Evolutionary conservation across 2,329 filamentous ascomycete species (phyloP).

Genomic region (Apiospora rasikravindrae): DNA sequence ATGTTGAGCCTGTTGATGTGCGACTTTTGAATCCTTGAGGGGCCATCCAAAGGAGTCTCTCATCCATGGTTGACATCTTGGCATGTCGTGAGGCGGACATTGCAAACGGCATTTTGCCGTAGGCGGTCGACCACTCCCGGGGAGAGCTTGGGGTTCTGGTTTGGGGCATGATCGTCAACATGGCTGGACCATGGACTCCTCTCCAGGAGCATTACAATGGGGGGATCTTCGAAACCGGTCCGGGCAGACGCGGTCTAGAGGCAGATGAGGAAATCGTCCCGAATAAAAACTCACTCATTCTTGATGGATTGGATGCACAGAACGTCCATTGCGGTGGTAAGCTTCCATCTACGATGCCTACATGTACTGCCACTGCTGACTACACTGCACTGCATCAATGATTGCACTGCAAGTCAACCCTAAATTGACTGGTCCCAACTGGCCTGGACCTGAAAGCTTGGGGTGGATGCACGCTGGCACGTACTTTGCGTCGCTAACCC

Average conservation of each 20-base stretch:
- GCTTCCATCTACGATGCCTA: neutral
- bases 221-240: slow-evolving; percentile 8
- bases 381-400: no score
- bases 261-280: neutral
- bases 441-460: neutral
- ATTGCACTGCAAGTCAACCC: no score
- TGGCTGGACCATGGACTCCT: neutral
- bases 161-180: slow-evolving; percentile 8
- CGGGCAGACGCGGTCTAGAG: neutral
- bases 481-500: neutral
- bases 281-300: neutral
- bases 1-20: neutral
- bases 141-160: neutral
- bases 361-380: no score
- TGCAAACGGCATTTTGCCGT: neutral
- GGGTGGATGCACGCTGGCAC: neutral
- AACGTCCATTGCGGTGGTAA: no score
- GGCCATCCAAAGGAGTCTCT: neutral
- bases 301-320: no score
- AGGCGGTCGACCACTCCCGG: neutral
- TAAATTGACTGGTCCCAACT: no score
- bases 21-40: neutral
- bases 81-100: neutral
- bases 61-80: neutral
- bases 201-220: neutral